phyloP scores from a whole-genome alignment of 768 basidiomycete species.

The Hypholoma fasciculare region DNA sequence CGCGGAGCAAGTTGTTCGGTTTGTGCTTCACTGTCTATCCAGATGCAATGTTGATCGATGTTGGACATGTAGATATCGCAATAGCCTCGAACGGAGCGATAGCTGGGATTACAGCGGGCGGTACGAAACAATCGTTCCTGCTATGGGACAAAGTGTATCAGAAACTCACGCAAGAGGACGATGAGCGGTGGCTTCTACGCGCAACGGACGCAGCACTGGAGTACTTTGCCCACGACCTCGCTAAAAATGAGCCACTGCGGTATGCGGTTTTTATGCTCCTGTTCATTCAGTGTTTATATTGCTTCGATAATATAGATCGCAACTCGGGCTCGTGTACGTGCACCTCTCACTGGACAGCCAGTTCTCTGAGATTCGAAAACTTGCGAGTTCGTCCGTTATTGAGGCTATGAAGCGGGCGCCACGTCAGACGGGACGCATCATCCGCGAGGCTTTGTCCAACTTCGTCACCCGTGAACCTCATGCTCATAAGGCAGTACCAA shows the following conservation, averaged over 20 bases:
- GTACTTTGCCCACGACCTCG: conserved; percentile 49
- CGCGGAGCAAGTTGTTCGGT: conserved; percentile 56
- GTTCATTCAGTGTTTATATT: neutral
- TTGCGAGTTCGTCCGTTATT: conserved; percentile 43
- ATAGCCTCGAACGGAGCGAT: conserved; percentile 48
- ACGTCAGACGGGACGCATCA: conserved; percentile 45
- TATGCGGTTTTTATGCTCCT: conserved; percentile 25
- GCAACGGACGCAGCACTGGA: conserved; percentile 53
- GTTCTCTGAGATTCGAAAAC: conserved; percentile 53
- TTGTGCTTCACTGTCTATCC: neutral
- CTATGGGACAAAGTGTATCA: conserved; percentile 87
- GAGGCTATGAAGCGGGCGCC: conserved; percentile 40
- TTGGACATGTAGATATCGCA: conserved; percentile 33
- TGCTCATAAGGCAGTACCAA: conserved; percentile 20
- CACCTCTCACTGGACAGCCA: conserved; percentile 66
- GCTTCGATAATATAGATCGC: conserved; percentile 38
- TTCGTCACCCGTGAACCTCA: conserved; percentile 42
- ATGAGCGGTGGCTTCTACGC: conserved; percentile 77
- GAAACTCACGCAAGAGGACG: conserved; percentile 59
- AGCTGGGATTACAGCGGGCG: conserved; percentile 45
- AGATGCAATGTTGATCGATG: neutral
- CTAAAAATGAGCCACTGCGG: conserved; percentile 57
- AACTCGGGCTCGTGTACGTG: conserved; percentile 66
- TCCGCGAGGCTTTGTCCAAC: conserved; percentile 59
- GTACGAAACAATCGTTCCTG: conserved; percentile 80